These are phyloP conservation scores for Cryptomeria japonica DNA, from an alignment of 75 land plant genomes.

Conservation along the genomic window DNA sequence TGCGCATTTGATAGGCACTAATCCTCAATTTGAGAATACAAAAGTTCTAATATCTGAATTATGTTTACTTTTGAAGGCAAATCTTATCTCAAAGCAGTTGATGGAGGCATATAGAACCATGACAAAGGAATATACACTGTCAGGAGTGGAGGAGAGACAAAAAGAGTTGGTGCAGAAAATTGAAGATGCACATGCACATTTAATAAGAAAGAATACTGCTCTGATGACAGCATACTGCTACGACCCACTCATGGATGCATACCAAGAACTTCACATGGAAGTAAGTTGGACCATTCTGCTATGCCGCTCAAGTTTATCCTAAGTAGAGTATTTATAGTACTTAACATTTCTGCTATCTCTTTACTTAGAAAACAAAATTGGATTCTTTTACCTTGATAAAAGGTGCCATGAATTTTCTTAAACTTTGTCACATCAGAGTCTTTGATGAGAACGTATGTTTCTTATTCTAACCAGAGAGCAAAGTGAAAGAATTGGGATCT, in stretches of 20 bases:
- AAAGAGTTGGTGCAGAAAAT: constrained; percentile 32
- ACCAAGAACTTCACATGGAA: constrained; percentile 51
- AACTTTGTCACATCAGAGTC: neutral
- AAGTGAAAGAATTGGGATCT: neutral
- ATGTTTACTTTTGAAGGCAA: constrained; percentile 28
- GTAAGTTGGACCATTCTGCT: constrained; percentile 9
- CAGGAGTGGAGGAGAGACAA: constrained; percentile 33
- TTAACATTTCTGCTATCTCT: neutral
- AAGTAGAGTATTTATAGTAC: neutral
- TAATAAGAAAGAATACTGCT: constrained; percentile 44
- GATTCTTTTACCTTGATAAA: neutral
- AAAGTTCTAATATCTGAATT: neutral
- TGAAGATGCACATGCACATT: constrained; percentile 31
- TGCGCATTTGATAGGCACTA: neutral
- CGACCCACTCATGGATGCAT: constrained; percentile 55
- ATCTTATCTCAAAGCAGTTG: constrained; percentile 20
- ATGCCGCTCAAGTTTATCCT: neutral
- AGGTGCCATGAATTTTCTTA: neutral
- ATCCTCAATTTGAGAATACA: neutral
- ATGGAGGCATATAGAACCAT: constrained; percentile 25
- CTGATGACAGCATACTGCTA: constrained; percentile 55
- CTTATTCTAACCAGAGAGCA: neutral
- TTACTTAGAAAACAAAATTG: too few species aligned
- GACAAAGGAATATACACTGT: constrained; percentile 25
- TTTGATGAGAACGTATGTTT: neutral